Evolutionary conservation across 495 filamentous ascomycete genomes (phyloP).

Genomic region (Lasiosphaeria hispida): DNA sequence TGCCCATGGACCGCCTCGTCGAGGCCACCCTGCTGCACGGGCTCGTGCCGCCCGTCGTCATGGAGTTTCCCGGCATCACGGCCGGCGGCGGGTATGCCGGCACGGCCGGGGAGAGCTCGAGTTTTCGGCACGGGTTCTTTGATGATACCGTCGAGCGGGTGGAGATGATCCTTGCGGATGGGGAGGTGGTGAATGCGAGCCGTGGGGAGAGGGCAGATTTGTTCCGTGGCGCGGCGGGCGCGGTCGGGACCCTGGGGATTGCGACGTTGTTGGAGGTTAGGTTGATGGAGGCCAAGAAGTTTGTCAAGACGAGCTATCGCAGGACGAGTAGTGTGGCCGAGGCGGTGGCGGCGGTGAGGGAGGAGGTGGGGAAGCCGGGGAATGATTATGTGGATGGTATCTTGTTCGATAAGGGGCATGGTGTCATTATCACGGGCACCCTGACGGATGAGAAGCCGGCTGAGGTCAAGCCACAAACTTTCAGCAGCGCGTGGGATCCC

Average conservation of each 20-base stretch:
- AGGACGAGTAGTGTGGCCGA: conserved; percentile 44
- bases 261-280: conserved; percentile 55
- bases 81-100: conserved; percentile 62
- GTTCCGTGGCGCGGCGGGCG: conserved; percentile 55
- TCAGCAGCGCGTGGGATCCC: conserved; percentile 48
- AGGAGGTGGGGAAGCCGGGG: conserved; percentile 24
- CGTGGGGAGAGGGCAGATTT: conserved; percentile 43
- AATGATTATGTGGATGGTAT: conserved; percentile 49
- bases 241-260: conserved; percentile 56
- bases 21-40: conserved; percentile 50
- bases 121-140: conserved; percentile 60
- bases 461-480: conserved; percentile 33
- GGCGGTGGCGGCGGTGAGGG: conserved; percentile 35
- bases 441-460: conserved; percentile 44
- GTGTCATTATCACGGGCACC: conserved; percentile 52
- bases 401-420: conserved; percentile 49
- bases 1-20: conserved; percentile 62
- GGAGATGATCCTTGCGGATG: conserved; percentile 60
- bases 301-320: conserved; percentile 55
- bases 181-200: conserved; percentile 44
- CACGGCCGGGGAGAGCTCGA: conserved; percentile 58
- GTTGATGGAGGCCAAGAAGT: conserved; percentile 52
- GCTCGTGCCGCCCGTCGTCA: conserved; percentile 56
- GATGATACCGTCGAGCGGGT: conserved; percentile 52
- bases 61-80: conserved; percentile 65